Percentiles rank a stretch among this genome's conserved stretches.
Evolutionary conservation across 2,329 filamentous ascomycete genomes (phyloP).

Genomic region (Thermomyces lanuginosus): DNA sequence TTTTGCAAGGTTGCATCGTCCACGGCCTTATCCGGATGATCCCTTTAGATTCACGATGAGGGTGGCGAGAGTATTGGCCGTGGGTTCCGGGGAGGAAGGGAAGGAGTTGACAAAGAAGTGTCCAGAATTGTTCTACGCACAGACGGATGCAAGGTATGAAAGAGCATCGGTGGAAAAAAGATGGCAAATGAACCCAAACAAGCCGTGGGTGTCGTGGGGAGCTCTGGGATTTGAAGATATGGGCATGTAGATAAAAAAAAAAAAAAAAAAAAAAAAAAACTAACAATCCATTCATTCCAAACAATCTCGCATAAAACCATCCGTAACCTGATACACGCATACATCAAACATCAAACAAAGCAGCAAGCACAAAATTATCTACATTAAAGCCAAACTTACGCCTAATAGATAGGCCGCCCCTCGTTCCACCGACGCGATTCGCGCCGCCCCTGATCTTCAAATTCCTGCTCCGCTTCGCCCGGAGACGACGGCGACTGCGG

Average conservation of each 20-base stretch:
- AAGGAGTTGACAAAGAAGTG: too few relatives aligned
- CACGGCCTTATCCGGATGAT: too few relatives aligned
- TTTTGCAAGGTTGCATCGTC: too few relatives aligned
- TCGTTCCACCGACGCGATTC: constrained; percentile 25
- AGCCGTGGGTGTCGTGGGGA: constrained; percentile 3
- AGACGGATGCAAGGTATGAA: too few relatives aligned
- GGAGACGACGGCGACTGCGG: constrained; percentile 9
- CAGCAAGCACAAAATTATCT: constrained; percentile 1
- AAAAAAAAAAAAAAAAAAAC: constrained; percentile 1
- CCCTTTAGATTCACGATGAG: too few relatives aligned
- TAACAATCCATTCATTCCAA: too few relatives aligned
- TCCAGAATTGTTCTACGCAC: too few relatives aligned
- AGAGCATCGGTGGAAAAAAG: too few relatives aligned
- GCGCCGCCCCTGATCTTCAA: constrained; percentile 11
- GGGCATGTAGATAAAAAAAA: constrained; percentile 9
- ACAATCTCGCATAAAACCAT: too few relatives aligned
- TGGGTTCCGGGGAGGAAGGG: too few relatives aligned
- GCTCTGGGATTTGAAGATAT: constrained; percentile 7
- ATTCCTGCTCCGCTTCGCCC: constrained; percentile 3
- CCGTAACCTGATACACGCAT: constrained; percentile 6
- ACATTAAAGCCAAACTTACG: constrained; percentile 9
- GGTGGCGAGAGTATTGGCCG: too few relatives aligned
- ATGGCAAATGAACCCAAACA: too few relatives aligned
- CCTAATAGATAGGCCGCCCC: constrained; percentile 28
- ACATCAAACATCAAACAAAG: constrained; percentile 2